Evolutionary conservation across 495 filamentous ascomycete species (phyloP), one percentile per base, ranked within the genome.

Genomic region (Penicillium lividum): DNA sequence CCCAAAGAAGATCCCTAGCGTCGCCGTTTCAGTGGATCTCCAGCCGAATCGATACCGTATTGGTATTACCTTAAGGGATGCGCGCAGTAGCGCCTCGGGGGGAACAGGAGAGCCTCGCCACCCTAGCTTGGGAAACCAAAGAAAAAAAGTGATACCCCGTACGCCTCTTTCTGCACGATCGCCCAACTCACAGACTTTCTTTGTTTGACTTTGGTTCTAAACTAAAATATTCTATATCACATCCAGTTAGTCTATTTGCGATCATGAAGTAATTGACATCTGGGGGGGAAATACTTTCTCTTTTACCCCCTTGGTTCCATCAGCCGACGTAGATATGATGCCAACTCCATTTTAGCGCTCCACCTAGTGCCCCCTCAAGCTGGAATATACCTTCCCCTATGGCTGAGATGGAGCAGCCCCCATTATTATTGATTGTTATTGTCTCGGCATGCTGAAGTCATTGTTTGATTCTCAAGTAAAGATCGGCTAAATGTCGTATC

Each of bases 1-100:
- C 63, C 67, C 65, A 61, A 70, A 70, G 63, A 66, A 68, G 63
- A 62, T 69, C 67, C 66, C 71, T 73, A 73, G 73, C 68, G 71
- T 69, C 63, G 58, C 73, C 73, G 73, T 76, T 74, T 68, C 58
- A 29, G 59, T 56, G 61, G 56, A 65, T 58, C 59, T 58, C 50
- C 47, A 48, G 58, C 57, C 60, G 50, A 66, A 67, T 63, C 53
- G 18, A 57, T 49, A 49, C 25, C 7, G 43, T 52, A 33, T 16
- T 50, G 0, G 49, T 52, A 52, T 25, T 13, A 38, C 10, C 22
- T 28, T 16, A 67, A 58, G 58, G 53, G 62, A 67, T 65, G 55
- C 50, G 44, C 58, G 51, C 62, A 64, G 59, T 64, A 64, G 58
- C 60, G 64, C 55, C 53, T 56, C 58, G 51, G 61, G 64, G 59